Base-by-base conservation (phyloP, 805 yeast species). In the Novakomyces olei region DNA sequence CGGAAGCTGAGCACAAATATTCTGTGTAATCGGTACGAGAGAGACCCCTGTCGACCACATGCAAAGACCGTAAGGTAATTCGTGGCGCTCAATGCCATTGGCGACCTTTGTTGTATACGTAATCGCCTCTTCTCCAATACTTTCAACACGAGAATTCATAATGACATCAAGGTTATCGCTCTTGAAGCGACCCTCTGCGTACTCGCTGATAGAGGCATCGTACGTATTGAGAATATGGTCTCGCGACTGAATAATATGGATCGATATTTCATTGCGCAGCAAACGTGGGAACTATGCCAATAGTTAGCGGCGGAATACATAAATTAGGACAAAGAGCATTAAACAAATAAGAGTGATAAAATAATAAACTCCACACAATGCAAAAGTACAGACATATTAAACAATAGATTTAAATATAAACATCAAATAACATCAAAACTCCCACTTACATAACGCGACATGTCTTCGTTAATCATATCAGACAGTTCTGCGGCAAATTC, bases 31-130 rank as follows among this genome's bases (percentile, higher is more conserved):
- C 10, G 72, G 74, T 38, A 68, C 63, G 42, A 67, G 72, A 5
- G 75, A 67, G 26, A 72, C 76, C 38, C 81, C 81, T 1, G 81
- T 73, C 1, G 79, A 71, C 81, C 81, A 73, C 29, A 73, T 47
- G 46, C 79, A 70, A 24, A 73, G 48, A 8, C 81, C 81, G 38
- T 62, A 72, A 30, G 78, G 73, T 32, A 73, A 49, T 37, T 63
- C 61, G 10, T 32, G 29, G 26, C 31, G 41, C 26, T 39, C 39
- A 20, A 50, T 52, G 14, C 65, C 66, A 14, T 62, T 58, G 16
- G 51, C 57, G 33, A 57, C 51, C 36, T 53, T 58, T 44, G 69
- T 73, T 29, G 63, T 60, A 49, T 70, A 73, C 9, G 70, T 44
- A 4, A 73, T 78, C 30, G 59, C 57, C 43, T 68, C 68, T 5